phyloP scores from a whole-genome alignment of 2,329 filamentous ascomycete species.

The Helminthosporium solani region DNA sequence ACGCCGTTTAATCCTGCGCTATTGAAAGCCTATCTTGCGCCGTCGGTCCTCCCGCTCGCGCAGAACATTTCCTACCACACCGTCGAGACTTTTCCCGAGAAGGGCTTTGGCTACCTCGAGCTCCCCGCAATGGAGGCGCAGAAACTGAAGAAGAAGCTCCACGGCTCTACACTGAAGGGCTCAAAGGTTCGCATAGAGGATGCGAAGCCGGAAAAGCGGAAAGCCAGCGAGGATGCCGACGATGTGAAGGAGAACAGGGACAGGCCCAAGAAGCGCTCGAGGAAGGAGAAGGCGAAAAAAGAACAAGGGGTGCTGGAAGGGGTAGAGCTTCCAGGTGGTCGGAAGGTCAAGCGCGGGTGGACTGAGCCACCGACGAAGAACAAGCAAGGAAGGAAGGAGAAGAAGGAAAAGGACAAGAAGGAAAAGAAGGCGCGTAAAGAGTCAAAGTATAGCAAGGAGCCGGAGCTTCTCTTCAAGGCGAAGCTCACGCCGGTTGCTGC shows the following conservation, averaged over 20 bases:
- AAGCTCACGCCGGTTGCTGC: slow-evolving; percentile 58
- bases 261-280: slow-evolving; percentile 51
- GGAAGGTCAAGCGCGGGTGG: slow-evolving; percentile 88
- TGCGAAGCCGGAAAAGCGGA: slow-evolving; percentile 65
- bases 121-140: slow-evolving; percentile 79
- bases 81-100: slow-evolving; percentile 85
- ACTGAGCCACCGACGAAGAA: slow-evolving; percentile 62
- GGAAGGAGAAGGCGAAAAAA: slow-evolving; percentile 49
- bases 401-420: slow-evolving; percentile 50
- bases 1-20: slow-evolving; percentile 78
- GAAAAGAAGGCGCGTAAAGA: slow-evolving; percentile 60
- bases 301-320: slow-evolving; percentile 61
- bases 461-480: slow-evolving; percentile 84
- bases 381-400: slow-evolving; percentile 50
- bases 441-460: slow-evolving; percentile 77
- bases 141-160: slow-evolving; percentile 87
- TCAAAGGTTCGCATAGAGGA: slow-evolving; percentile 81
- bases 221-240: slow-evolving; percentile 40
- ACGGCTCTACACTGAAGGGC: slow-evolving; percentile 82
- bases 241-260: slow-evolving; percentile 45
- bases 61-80: slow-evolving; percentile 85
- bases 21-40: slow-evolving; percentile 69
- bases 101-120: slow-evolving; percentile 85
- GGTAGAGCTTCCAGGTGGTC: slow-evolving; percentile 68
- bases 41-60: slow-evolving; percentile 64